Conservation (phyloP, 345 rosid species). For the Corchorus olitorius region DNA sequence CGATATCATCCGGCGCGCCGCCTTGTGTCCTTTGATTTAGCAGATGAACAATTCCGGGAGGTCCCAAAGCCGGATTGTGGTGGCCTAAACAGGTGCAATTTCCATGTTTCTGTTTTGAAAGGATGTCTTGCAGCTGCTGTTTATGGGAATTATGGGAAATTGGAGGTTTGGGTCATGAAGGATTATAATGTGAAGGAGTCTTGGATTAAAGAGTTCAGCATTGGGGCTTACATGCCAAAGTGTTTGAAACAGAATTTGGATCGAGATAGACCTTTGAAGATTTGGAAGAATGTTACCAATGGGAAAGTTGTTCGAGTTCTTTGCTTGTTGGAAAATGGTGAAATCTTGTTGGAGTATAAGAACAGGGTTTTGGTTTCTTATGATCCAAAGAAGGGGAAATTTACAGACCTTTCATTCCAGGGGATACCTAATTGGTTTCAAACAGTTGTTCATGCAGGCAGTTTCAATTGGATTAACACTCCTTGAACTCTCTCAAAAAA, state of each 20-base stretch:
- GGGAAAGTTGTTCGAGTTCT: conserved; percentile 60
- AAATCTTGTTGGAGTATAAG: conserved; percentile 82
- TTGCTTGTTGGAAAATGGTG: conserved; percentile 62
- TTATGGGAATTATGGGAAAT: conserved; percentile 63
- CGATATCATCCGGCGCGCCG: conserved; percentile 61
- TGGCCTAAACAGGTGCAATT: conserved; percentile 59
- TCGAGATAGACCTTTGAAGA: conserved; percentile 49
- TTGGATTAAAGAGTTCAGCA: conserved; percentile 62
- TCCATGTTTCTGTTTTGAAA: conserved; percentile 51
- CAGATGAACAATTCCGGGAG: conserved; percentile 71
- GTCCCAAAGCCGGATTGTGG: conserved; percentile 76
- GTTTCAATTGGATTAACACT: conserved; percentile 64
- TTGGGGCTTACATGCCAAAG: conserved; percentile 76
- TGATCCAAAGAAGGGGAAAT: conserved; percentile 62
- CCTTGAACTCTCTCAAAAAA: conserved; percentile 29
- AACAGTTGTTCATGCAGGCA: conserved; percentile 65
- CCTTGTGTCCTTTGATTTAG: conserved; percentile 74
- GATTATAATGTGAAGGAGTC: conserved; percentile 64
- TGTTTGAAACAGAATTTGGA: conserved; percentile 57
- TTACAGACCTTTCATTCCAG: conserved; percentile 57
- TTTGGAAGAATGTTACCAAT: conserved; percentile 48
- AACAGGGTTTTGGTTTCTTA: conserved; percentile 64
- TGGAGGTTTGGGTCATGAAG: conserved; percentile 93
- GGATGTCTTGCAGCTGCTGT: conserved; percentile 71
- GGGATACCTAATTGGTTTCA: conserved; percentile 83